Evolutionary conservation across 2,329 filamentous ascomycete species (phyloP).

Genomic region (Fusarium hostae): DNA sequence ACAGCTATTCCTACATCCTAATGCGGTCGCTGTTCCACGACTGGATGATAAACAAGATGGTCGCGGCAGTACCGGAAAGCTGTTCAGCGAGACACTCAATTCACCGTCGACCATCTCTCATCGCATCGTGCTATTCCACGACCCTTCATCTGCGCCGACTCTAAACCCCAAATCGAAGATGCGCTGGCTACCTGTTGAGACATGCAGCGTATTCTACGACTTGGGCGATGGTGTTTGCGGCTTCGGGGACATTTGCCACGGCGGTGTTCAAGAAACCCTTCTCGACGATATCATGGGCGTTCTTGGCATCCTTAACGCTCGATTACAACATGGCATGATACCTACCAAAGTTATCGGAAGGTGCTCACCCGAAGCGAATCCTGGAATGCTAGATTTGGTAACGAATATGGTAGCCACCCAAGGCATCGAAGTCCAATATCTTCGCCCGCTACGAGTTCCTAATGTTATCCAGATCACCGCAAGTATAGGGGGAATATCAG

Average conservation of each 20-base stretch:
- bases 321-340: background rate
- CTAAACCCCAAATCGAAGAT: rapidly evolving
- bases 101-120: background rate
- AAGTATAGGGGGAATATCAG: background rate
- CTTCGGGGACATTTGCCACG: background rate
- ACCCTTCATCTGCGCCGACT: background rate
- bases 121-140: background rate
- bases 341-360: rapidly evolving
- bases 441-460: background rate
- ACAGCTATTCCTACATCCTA: background rate
- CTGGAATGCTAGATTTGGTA: background rate
- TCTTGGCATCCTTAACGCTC: background rate
- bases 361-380: rapidly evolving
- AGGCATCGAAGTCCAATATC: background rate
- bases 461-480: background rate
- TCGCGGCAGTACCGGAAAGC: background rate
- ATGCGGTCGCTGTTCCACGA: rapidly evolving
- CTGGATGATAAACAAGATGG: background rate
- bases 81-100: background rate
- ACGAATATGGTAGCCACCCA: background rate
- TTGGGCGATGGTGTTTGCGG: background rate
- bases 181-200: background rate
- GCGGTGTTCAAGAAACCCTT: background rate
- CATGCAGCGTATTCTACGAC: background rate
- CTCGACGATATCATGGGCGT: background rate